These are phyloP conservation scores for Starmera pachycereana DNA, from an alignment of 805 yeast genomes.

Conservation along the genomic window DNA sequence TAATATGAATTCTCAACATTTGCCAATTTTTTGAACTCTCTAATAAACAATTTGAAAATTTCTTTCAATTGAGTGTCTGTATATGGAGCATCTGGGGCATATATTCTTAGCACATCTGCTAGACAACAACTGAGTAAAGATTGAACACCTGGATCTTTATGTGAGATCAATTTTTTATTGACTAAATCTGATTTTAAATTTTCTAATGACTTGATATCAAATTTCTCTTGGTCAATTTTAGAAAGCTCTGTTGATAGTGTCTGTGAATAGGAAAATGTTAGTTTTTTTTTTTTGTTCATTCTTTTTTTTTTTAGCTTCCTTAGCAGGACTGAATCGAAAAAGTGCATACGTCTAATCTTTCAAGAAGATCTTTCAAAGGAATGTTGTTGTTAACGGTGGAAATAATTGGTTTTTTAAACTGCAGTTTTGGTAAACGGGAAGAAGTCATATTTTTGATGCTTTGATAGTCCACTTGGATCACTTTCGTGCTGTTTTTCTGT, in stretches of 20 bases:
- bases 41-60: constrained; percentile 56
- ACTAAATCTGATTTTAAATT: constrained; percentile 40
- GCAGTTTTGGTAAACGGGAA: constrained; percentile 14
- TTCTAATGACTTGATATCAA: constrained; percentile 36
- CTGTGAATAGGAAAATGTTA: constrained; percentile 13
- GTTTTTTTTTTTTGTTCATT: too few relatives aligned
- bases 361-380: constrained; percentile 49
- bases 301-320: too few relatives aligned
- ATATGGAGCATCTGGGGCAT: constrained; percentile 88
- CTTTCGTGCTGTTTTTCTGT: too few relatives aligned
- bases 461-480: too few relatives aligned
- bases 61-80: constrained; percentile 50
- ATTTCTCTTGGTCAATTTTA: constrained; percentile 47
- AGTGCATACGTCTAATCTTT: constrained; percentile 45
- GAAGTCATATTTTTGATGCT: constrained; percentile 7
- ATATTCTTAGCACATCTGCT: constrained; percentile 64
- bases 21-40: constrained; percentile 46
- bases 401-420: constrained; percentile 37
- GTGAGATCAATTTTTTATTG: constrained; percentile 46
- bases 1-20: constrained; percentile 52
- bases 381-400: constrained; percentile 49
- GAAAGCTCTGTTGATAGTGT: constrained; percentile 54
- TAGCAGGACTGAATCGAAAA: too few relatives aligned
- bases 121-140: constrained; percentile 64
- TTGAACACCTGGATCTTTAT: constrained; percentile 59